Evolutionary conservation across 2,329 filamentous ascomycete genomes (phyloP).

Genomic region (Stemphylium beticola): DNA sequence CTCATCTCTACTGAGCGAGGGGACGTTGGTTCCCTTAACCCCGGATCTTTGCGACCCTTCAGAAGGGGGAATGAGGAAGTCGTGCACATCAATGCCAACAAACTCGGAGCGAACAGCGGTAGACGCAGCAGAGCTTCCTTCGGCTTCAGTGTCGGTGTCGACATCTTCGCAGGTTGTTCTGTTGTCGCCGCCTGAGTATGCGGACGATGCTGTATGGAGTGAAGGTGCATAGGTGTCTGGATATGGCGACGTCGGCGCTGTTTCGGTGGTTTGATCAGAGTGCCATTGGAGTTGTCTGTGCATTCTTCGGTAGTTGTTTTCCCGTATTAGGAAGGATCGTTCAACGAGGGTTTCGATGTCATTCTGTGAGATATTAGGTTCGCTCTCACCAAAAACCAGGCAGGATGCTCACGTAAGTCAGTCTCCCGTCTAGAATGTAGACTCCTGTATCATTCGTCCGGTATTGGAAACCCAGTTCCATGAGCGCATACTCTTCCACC

Average conservation of each 20-base stretch:
- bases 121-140: neutral
- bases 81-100: neutral
- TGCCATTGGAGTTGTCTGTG: slow-evolving; percentile 5
- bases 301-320: neutral
- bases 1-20: neutral
- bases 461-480: neutral
- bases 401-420: neutral
- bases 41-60: neutral
- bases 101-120: neutral
- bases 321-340: neutral
- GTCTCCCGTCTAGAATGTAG: neutral
- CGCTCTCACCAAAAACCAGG: neutral
- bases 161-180: neutral
- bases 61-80: neutral
- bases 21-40: neutral
- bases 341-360: slow-evolving; percentile 1
- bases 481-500: slow-evolving; percentile 3
- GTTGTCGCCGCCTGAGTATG: neutral
- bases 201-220: neutral
- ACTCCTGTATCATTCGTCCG: neutral
- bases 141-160: neutral
- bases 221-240: neutral
- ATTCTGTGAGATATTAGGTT: neutral
- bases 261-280: neutral
- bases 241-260: neutral